Percentiles rank a stretch among this genome's conserved stretches.
phyloP scores from a whole-genome alignment of 2,329 filamentous ascomycete species.

The Teratosphaeria zuluensis region DNA sequence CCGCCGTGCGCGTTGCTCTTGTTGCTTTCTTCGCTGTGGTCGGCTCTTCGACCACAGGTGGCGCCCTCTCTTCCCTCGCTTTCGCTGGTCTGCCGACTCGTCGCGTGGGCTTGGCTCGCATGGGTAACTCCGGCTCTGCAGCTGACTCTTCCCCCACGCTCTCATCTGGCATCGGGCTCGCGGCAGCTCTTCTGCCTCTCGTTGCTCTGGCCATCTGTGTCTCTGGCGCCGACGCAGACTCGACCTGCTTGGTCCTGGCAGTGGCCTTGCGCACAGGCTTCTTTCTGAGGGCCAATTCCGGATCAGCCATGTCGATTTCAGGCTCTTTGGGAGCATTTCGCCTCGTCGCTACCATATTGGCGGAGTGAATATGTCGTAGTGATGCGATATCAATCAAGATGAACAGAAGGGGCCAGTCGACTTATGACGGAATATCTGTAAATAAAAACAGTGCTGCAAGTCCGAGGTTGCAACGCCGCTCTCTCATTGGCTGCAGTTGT shows the following conservation, averaged over 20 bases:
- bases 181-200: constrained; percentile 3
- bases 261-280: constrained; percentile 25
- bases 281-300: constrained; percentile 18
- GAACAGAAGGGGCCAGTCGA: neutral
- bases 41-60: neutral
- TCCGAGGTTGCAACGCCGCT: neutral
- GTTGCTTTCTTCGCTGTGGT: neutral
- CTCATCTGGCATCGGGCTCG: neutral
- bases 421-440: neutral
- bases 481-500: neutral
- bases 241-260: constrained; percentile 10
- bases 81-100: constrained; percentile 7
- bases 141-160: neutral
- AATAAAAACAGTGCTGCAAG: neutral
- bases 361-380: neutral
- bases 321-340: constrained; percentile 17
- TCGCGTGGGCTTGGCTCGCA: constrained; percentile 3
- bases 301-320: constrained; percentile 7
- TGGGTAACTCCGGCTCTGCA: neutral
- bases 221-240: constrained; percentile 8
- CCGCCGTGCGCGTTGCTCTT: neutral
- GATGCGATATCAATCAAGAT: neutral
- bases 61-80: constrained; percentile 2
- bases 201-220: constrained; percentile 4
- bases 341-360: constrained; percentile 28